Conservation (phyloP, 1,284 basidiomycete species). For the Fomitopsis palustris region DNA sequence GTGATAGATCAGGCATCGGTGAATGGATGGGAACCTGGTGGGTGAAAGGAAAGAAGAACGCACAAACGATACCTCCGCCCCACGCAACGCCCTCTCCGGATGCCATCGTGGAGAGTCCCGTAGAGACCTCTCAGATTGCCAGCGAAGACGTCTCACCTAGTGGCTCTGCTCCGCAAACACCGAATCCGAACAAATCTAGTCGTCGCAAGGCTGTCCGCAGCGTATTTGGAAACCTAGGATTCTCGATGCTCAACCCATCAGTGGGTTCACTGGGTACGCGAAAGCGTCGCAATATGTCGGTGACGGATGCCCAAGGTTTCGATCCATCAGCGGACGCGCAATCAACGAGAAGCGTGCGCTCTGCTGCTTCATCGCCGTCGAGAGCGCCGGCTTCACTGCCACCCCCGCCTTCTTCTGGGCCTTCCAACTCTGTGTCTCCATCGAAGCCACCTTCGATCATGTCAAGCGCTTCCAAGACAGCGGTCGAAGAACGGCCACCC, state of each 20-base stretch:
- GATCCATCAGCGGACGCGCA: conserved; percentile 9
- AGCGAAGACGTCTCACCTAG: conserved; percentile 12
- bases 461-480: conserved; percentile 17
- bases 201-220: conserved; percentile 51
- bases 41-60: conserved; percentile 40
- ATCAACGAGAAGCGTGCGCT: conserved; percentile 8
- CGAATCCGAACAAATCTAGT: conserved; percentile 16
- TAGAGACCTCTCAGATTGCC: background rate
- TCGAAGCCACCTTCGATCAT: conserved; percentile 12
- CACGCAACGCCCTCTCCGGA: conserved; percentile 15
- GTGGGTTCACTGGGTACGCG: conserved; percentile 21
- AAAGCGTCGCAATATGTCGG: conserved; percentile 29
- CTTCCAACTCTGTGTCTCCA: conserved; percentile 10
- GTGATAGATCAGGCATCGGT: conserved; percentile 25
- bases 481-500: conserved; percentile 28
- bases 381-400: conserved; percentile 18
- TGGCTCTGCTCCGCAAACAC: conserved; percentile 12
- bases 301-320: conserved; percentile 19
- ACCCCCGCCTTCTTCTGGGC: conserved; percentile 15
- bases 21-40: conserved; percentile 72
- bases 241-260: conserved; percentile 58
- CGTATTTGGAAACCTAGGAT: conserved; percentile 67
- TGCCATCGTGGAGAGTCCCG: conserved; percentile 4
- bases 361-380: conserved; percentile 20
- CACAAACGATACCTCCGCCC: conserved; percentile 18